These are phyloP conservation scores for Vigna angularis DNA, from an alignment of 306 rosid genomes.

Conservation along the genomic window DNA sequence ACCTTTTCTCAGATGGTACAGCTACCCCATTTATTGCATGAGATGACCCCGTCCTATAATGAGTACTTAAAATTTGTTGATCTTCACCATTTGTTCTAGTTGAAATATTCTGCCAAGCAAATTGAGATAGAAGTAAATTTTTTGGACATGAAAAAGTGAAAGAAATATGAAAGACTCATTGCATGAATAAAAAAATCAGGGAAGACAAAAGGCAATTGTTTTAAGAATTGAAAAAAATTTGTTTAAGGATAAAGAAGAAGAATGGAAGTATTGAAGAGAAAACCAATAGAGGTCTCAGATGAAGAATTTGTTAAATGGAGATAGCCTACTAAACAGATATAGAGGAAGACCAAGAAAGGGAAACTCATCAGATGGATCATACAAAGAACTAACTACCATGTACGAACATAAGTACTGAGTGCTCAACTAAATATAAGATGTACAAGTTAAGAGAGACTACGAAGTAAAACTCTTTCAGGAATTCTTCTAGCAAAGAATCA, in stretches of 20 bases:
- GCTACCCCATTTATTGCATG: conserved; percentile 47
- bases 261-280: conserved; percentile 3
- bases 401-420: not conserved
- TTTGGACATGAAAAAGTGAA: conserved; percentile 21
- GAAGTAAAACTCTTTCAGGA: not conserved
- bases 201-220: not conserved
- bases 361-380: not conserved
- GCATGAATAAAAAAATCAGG: conserved; percentile 1
- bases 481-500: not conserved
- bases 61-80: conserved; percentile 43
- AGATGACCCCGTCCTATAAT: conserved; percentile 34
- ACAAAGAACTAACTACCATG: not conserved
- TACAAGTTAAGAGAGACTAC: not conserved
- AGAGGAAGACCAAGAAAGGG: not conserved
- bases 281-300: not conserved
- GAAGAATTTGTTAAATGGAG: not conserved
- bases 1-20: conserved; percentile 49
- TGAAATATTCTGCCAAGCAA: conserved; percentile 49
- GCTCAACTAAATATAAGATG: conserved; percentile 1
- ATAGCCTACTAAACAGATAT: not conserved
- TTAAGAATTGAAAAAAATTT: not conserved
- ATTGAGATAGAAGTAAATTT: conserved; percentile 35
- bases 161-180: conserved; percentile 1
- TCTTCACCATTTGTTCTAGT: conserved; percentile 45
- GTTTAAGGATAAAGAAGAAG: not conserved